These are phyloP conservation scores for Neocallimastix lanati DNA, from an alignment of 192 early-diverging fungal species.

Conservation along the genomic window DNA sequence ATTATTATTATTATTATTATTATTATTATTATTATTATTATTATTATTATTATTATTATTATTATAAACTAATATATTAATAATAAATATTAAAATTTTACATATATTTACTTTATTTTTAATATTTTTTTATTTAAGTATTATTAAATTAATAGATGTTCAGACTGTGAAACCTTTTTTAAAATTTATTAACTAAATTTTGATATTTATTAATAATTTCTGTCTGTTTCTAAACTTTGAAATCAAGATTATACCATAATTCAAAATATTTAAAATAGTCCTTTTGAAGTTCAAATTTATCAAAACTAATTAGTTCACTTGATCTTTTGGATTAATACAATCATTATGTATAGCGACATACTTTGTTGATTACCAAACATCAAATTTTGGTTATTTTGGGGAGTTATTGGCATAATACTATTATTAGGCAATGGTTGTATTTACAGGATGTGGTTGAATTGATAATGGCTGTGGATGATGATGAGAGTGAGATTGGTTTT, in stretches of 20 bases:
- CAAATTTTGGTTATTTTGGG: not conserved
- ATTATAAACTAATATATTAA: too few species aligned
- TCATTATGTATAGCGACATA: not conserved
- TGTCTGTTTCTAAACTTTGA: not conserved
- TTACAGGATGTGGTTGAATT: not conserved
- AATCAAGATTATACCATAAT: not conserved
- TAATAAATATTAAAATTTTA: not conserved
- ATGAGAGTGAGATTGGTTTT: not conserved
- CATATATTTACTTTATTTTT: not conserved
- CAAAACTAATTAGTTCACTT: not conserved
- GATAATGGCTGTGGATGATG: not conserved
- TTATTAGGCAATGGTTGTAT: not conserved
- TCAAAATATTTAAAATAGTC: not conserved
- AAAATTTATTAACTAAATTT: not conserved
- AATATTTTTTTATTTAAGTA: not conserved
- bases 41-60: too few species aligned
- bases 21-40: too few species aligned
- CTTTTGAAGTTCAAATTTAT: not conserved
- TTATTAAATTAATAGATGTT: not conserved
- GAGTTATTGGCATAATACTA: not conserved
- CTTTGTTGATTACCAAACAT: not conserved
- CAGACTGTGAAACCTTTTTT: not conserved
- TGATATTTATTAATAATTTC: not conserved
- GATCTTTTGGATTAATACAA: not conserved
- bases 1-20: too few species aligned